These are phyloP conservation scores for Cyclostephanos invisitatus DNA, from an alignment of 108 stramenopile species.

Conservation along the genomic window DNA sequence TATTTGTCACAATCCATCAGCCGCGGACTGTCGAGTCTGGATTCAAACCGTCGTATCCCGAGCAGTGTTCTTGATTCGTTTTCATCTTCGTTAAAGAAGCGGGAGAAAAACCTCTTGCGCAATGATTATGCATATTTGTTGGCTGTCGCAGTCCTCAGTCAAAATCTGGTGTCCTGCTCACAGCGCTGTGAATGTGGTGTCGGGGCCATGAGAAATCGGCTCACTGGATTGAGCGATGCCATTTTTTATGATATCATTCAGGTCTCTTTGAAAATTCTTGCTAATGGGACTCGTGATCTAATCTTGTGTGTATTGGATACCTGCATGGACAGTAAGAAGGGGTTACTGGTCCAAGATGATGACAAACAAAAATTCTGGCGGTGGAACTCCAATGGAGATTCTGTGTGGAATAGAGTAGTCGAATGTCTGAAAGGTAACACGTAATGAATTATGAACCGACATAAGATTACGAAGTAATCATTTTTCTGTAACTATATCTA, in stretches of 20 bases:
- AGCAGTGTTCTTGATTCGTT: slow-evolving; percentile 40
- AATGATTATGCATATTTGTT: slow-evolving; percentile 43
- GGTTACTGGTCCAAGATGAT: slow-evolving; percentile 16
- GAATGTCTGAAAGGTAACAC: slow-evolving; percentile 6
- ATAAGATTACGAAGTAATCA: not conserved
- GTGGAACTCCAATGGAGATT: slow-evolving; percentile 10
- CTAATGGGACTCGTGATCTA: slow-evolving; percentile 19
- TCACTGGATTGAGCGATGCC: slow-evolving; percentile 21
- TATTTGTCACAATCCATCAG: slow-evolving; percentile 24
- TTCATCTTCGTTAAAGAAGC: slow-evolving; percentile 26
- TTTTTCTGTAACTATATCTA: not conserved
- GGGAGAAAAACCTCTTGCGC: slow-evolving; percentile 25
- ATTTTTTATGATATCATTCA: slow-evolving; percentile 32
- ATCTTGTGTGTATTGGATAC: slow-evolving; percentile 24
- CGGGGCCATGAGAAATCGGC: slow-evolving; percentile 51
- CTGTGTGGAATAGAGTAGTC: slow-evolving; percentile 16
- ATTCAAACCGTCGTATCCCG: slow-evolving; percentile 39
- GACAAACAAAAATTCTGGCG: slow-evolving; percentile 14
- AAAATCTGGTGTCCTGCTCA: slow-evolving; percentile 47
- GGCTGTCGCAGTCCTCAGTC: slow-evolving; percentile 39
- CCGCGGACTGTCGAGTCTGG: slow-evolving; percentile 40
- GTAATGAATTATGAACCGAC: not conserved
- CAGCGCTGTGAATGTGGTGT: slow-evolving; percentile 53
- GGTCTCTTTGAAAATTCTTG: slow-evolving; percentile 23
- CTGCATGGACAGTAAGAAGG: slow-evolving; percentile 16